Percentiles rank a stretch among this genome's conserved stretches.
phyloP scores from a whole-genome alignment of 1,139 yeast genomes.

The Suhomyces wounanorum region DNA sequence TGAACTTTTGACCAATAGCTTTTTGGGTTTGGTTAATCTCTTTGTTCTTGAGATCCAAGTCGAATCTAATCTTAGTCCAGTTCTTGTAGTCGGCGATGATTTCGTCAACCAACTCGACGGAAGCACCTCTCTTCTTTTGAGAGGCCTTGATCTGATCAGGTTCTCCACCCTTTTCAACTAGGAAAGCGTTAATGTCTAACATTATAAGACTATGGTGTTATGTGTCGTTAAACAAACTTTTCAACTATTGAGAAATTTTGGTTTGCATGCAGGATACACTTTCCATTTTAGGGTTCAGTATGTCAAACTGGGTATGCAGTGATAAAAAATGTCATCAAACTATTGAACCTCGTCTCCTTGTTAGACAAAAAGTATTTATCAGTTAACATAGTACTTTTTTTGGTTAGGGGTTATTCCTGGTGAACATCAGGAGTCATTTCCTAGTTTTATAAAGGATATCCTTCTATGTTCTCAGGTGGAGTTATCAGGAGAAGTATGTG shows the following conservation, averaged over 20 bases:
- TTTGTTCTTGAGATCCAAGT: conserved; percentile 87
- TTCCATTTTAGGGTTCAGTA: not conserved
- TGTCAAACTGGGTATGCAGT: not conserved
- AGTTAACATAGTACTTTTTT: too few relatives aligned
- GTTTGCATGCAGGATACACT: conserved; percentile 7
- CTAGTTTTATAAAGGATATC: too few relatives aligned
- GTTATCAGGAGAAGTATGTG: too few relatives aligned
- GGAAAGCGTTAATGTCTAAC: conserved; percentile 90
- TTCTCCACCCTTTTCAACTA: conserved; percentile 95
- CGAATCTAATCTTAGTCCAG: conserved; percentile 92
- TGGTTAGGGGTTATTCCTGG: too few relatives aligned
- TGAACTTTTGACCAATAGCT: conserved; percentile 88
- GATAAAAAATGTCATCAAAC: too few relatives aligned
- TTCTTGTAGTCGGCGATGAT: conserved; percentile 86
- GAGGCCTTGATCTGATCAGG: conserved; percentile 86
- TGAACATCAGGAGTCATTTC: too few relatives aligned
- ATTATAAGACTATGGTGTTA: conserved; percentile 33
- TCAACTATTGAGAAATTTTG: conserved; percentile 6
- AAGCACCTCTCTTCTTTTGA: conserved; percentile 91
- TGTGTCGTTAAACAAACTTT: conserved; percentile 6
- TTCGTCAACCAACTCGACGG: conserved; percentile 94
- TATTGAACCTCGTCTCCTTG: too few relatives aligned
- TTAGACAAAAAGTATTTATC: too few relatives aligned
- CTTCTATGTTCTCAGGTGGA: too few relatives aligned
- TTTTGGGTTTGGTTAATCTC: conserved; percentile 84